These are phyloP conservation scores for Trichosanthes truncata DNA, from an alignment of 306 rosid species.

Conservation along the genomic window DNA sequence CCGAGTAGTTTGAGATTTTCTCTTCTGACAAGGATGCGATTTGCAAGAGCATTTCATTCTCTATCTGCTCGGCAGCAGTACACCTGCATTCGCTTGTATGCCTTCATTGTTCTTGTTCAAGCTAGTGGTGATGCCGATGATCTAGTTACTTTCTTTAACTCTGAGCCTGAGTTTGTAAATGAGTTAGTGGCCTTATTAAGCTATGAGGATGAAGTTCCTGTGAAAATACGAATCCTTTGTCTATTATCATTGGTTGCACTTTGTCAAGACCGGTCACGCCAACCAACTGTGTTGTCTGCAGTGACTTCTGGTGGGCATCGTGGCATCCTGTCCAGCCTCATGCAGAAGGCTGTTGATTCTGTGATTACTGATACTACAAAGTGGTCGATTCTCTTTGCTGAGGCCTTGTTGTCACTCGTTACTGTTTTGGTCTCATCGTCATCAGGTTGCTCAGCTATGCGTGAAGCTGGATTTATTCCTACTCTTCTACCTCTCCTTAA, in stretches of 20 bases:
- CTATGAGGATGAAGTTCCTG: conserved; percentile 78
- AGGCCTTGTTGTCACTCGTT: conserved; percentile 80
- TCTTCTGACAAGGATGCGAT: conserved; percentile 82
- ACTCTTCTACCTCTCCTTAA: conserved; percentile 86
- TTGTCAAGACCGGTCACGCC: conserved; percentile 91
- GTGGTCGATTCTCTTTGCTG: conserved; percentile 82
- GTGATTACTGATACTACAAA: conserved; percentile 54
- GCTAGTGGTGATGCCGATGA: conserved; percentile 78
- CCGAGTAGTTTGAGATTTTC: conserved; percentile 74
- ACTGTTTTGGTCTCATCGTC: conserved; percentile 90
- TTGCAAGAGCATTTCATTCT: conserved; percentile 92
- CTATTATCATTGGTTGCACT: conserved; percentile 84
- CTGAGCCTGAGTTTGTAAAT: conserved; percentile 96
- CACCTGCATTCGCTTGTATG: conserved; percentile 86
- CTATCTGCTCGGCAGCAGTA: conserved; percentile 73
- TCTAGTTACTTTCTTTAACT: conserved; percentile 75
- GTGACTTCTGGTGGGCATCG: conserved; percentile 98
- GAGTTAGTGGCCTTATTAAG: conserved; percentile 77
- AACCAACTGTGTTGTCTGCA: conserved; percentile 66
- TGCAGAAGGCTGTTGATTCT: conserved; percentile 87
- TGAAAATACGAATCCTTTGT: conserved; percentile 68
- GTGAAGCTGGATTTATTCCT: conserved; percentile 96
- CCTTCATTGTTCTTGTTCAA: conserved; percentile 88
- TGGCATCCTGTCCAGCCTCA: conserved; percentile 85
- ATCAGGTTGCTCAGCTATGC: conserved; percentile 91